These are phyloP conservation scores for Phialophora chinensis DNA, from an alignment of 2,329 filamentous ascomycete genomes.

Conservation along the genomic window DNA sequence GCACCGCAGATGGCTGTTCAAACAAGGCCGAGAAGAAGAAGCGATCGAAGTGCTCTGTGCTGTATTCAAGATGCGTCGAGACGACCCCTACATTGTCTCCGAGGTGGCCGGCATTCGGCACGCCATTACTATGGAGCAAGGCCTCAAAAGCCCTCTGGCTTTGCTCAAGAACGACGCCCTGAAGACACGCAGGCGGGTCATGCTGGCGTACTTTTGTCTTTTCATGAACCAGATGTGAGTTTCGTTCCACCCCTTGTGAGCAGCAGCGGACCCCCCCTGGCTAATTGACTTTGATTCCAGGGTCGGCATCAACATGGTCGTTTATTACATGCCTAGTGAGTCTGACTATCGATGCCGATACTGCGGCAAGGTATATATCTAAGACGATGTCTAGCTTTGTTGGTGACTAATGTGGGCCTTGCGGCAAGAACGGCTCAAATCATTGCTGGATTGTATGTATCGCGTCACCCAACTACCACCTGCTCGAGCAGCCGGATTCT, in stretches of 20 bases:
- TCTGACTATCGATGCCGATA: not conserved
- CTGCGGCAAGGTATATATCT: not conserved
- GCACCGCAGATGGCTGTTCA: conserved; percentile 40
- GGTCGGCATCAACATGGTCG: conserved; percentile 52
- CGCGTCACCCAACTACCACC: not conserved
- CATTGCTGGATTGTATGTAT: conserved; percentile 51
- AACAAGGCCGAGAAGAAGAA: conserved; percentile 40
- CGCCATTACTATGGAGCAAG: conserved; percentile 47
- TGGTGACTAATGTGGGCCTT: conserved; percentile 56
- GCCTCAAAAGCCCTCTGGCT: conserved; percentile 5
- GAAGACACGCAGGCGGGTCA: conserved; percentile 52
- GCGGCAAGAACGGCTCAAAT: conserved; percentile 53
- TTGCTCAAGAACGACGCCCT: conserved; percentile 53
- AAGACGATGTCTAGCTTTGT: conserved; percentile 41
- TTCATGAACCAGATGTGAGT: conserved; percentile 55
- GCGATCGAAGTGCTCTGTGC: conserved; percentile 39
- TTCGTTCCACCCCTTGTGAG: too few species aligned
- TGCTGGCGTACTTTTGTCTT: conserved; percentile 53
- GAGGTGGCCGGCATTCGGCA: conserved; percentile 36
- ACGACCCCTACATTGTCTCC: conserved; percentile 41
- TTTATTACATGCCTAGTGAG: conserved; percentile 43
- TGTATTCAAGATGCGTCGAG: conserved; percentile 47
- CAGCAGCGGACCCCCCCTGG: too few species aligned
- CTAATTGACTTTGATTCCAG: too few species aligned
- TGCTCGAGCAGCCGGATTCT: not conserved